Evolutionary conservation across 2,329 filamentous ascomycete species (phyloP).

Genomic region (Teratosphaeria zuluensis): DNA sequence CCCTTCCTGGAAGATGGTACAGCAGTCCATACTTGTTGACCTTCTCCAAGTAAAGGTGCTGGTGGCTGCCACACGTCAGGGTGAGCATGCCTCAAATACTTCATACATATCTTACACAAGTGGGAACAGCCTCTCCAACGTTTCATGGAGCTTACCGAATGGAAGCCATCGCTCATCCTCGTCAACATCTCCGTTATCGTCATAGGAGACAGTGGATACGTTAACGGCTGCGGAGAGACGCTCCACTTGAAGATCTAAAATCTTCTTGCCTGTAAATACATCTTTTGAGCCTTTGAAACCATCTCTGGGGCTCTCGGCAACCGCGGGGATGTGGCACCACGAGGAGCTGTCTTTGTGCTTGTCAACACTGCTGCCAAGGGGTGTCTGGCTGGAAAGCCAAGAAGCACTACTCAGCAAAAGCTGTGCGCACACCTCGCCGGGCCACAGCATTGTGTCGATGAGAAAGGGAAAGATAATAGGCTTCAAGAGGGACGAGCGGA

Average conservation of each 20-base stretch:
- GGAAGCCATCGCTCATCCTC: neutral
- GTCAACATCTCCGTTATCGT: neutral
- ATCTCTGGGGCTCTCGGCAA: neutral
- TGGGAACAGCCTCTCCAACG: neutral
- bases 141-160: neutral
- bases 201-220: neutral
- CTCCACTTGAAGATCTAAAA: conserved; percentile 1
- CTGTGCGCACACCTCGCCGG: neutral
- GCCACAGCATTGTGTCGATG: neutral
- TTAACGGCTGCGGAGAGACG: neutral
- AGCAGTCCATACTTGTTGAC: conserved; percentile 52
- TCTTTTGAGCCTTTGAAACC: neutral
- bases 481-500: neutral
- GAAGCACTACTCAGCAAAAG: neutral
- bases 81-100: neutral
- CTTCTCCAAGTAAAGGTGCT: conserved; percentile 39
- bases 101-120: neutral
- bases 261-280: conserved; percentile 1
- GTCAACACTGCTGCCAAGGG: neutral
- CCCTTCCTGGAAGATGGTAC: conserved; percentile 47
- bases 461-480: neutral
- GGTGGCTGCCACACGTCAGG: conserved; percentile 24
- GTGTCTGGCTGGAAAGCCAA: neutral
- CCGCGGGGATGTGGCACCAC: neutral
- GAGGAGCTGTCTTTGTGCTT: neutral